A percentile compares a stretch with the other conserved stretches of the same genome.
These are phyloP conservation scores for Cicer arietinum DNA, from an alignment of 306 rosid species.

Conservation along the genomic window DNA sequence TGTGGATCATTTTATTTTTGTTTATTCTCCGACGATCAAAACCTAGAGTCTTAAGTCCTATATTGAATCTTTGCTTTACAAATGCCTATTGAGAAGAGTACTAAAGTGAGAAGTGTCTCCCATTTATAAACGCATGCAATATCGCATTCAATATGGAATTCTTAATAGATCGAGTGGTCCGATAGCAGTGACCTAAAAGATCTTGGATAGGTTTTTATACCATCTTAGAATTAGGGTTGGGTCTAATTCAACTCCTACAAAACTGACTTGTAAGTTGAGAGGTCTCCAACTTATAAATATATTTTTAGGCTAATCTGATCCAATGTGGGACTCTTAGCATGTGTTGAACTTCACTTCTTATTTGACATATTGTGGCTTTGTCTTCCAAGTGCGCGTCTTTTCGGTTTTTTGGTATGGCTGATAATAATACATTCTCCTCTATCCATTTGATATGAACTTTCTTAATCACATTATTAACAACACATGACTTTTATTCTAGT, in stretches of 20 bases:
- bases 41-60: slow-evolving; percentile 15
- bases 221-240: too few relatives aligned
- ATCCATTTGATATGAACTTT: neutral
- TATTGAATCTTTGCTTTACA: neutral
- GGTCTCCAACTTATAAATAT: too few relatives aligned
- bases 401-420: neutral
- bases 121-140: too few relatives aligned
- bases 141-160: too few relatives aligned
- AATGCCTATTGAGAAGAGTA: too few relatives aligned
- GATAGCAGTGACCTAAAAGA: too few relatives aligned
- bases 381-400: neutral
- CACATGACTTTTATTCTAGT: neutral
- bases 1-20: neutral
- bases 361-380: slow-evolving; percentile 8
- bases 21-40: slow-evolving; percentile 35
- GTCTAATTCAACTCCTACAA: too few relatives aligned
- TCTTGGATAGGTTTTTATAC: too few relatives aligned
- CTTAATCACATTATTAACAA: too few relatives aligned
- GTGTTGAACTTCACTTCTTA: neutral
- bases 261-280: too few relatives aligned
- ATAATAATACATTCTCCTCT: neutral
- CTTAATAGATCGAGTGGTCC: too few relatives aligned
- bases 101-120: too few relatives aligned
- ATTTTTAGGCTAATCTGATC: neutral
- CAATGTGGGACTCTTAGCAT: neutral